These are phyloP conservation scores for Whalleya microplaca DNA, from an alignment of 2,329 filamentous ascomycete species.

Conservation along the genomic window DNA sequence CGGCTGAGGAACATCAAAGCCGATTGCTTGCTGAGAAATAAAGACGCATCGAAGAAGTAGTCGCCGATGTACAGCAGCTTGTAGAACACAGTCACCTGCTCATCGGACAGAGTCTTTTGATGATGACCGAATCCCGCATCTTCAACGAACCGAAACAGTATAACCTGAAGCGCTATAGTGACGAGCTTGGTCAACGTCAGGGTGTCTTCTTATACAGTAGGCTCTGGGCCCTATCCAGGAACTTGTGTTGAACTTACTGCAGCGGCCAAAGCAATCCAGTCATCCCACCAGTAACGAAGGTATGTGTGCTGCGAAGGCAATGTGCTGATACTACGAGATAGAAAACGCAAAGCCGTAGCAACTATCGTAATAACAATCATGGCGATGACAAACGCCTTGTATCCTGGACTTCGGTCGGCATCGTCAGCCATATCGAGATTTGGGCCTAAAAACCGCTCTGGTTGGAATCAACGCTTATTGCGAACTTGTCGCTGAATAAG, in stretches of 20 bases:
- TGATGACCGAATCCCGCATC: not conserved
- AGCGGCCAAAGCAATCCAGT: conserved; percentile 1
- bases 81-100: not conserved
- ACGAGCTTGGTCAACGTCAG: no score
- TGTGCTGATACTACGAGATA: not conserved
- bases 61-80: not conserved
- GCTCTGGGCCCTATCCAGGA: no score
- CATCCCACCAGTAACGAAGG: conserved; percentile 1
- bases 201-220: no score
- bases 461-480: no score
- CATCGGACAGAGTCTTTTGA: not conserved
- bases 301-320: not conserved
- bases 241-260: not conserved
- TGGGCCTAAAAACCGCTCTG: no score
- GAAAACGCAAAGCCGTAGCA: no score
- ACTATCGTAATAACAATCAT: no score
- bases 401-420: no score
- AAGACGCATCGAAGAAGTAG: not conserved
- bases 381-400: no score
- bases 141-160: no score
- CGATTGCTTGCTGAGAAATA: not conserved
- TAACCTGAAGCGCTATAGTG: not conserved
- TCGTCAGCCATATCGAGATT: no score
- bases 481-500: no score
- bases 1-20: not conserved